phyloP scores from a whole-genome alignment of 2,329 filamentous ascomycete genomes.

The Fusarium chuoi region DNA sequence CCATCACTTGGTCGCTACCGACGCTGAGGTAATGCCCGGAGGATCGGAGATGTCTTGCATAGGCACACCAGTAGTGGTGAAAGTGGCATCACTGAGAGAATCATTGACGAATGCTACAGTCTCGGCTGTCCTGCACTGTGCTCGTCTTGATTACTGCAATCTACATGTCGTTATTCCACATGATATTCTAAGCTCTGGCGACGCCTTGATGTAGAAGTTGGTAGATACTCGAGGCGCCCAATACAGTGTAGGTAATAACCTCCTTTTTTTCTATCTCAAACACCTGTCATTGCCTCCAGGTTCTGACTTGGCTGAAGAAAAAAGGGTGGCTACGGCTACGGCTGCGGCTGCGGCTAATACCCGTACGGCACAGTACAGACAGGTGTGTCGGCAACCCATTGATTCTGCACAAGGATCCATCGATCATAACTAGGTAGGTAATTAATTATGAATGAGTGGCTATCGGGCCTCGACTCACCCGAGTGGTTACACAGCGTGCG shows the following conservation, averaged over 20 bases:
- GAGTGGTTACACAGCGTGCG: not conserved
- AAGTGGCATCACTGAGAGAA: not conserved
- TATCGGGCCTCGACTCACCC: not conserved
- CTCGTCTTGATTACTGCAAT: not conserved
- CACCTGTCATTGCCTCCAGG: not conserved
- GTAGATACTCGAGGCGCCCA: not conserved
- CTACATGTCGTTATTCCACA: not conserved
- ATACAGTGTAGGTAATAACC: not conserved
- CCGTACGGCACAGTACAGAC: not conserved
- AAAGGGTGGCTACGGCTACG: not conserved
- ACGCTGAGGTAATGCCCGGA: not conserved
- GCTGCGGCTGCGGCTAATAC: not conserved
- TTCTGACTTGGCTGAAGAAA: not conserved
- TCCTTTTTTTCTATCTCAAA: not conserved
- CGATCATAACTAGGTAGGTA: not conserved
- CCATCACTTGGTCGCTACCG: not conserved
- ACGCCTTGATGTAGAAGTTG: not conserved
- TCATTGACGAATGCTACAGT: not conserved
- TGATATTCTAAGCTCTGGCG: not conserved
- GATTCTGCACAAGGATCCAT: not conserved
- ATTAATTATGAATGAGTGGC: not conserved
- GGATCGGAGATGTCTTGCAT: slow-evolving; percentile 9
- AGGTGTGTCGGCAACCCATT: not conserved
- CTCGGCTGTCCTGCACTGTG: not conserved
- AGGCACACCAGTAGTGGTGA: not conserved